phyloP scores from a whole-genome alignment of 1,139 yeast species.

The Candida freyschussii region DNA sequence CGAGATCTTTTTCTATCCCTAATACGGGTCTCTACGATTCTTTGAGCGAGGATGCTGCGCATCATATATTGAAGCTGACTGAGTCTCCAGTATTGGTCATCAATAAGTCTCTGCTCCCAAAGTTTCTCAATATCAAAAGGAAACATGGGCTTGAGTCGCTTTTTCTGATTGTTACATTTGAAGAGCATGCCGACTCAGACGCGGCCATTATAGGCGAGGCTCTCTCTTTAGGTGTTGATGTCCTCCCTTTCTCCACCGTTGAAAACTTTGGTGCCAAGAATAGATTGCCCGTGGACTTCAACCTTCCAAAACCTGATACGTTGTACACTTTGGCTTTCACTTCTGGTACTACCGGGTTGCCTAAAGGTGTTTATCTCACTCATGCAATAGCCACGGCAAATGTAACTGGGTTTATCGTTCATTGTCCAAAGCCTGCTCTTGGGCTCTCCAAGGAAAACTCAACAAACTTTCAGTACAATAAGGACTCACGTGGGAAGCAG shows the following conservation, averaged over 20 bases:
- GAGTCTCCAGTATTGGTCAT: slow-evolving; percentile 35
- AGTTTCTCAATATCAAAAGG: slow-evolving; percentile 28
- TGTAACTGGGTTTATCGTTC: slow-evolving; percentile 27
- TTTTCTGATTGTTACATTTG: slow-evolving; percentile 33
- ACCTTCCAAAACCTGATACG: slow-evolving; percentile 39
- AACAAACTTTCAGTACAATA: slow-evolving; percentile 16
- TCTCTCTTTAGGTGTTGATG: slow-evolving; percentile 15
- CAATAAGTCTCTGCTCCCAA: slow-evolving; percentile 31
- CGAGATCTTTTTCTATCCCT: slow-evolving; percentile 32
- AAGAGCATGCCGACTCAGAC: slow-evolving; percentile 29
- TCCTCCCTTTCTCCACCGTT: slow-evolving; percentile 35
- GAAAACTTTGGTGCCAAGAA: slow-evolving; percentile 34
- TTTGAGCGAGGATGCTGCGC: slow-evolving; percentile 35
- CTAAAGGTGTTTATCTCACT: slow-evolving; percentile 47
- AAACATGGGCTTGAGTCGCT: slow-evolving; percentile 12
- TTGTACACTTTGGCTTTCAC: slow-evolving; percentile 47
- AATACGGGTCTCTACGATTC: slow-evolving; percentile 40
- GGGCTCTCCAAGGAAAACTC: slow-evolving; percentile 14
- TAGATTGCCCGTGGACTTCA: slow-evolving; percentile 31
- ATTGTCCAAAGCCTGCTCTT: slow-evolving; percentile 25
- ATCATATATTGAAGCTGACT: slow-evolving; percentile 33
- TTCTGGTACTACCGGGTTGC: slow-evolving; percentile 51
- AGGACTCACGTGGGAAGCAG: slow-evolving; percentile 18
- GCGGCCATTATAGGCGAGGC: slow-evolving; percentile 10
- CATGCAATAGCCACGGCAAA: slow-evolving; percentile 41